Evolutionary conservation across 495 filamentous ascomycete genomes (phyloP).

Genomic region (Daldinia concentrica): DNA sequence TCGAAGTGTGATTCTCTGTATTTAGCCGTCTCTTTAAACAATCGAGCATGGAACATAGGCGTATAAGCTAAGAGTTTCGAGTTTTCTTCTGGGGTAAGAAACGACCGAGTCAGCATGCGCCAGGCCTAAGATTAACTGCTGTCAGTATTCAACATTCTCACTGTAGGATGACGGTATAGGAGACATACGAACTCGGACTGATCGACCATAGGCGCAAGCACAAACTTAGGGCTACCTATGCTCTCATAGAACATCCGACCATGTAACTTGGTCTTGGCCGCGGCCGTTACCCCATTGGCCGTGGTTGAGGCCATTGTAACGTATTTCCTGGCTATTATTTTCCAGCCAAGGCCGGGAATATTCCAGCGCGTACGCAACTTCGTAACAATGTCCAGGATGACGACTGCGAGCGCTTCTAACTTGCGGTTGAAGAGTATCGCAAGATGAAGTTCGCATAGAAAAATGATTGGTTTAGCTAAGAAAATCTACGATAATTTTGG

Average conservation of each 20-base stretch:
- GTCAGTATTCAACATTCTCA: constrained; percentile 24
- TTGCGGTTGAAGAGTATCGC: neutral
- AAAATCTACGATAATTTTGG: constrained; percentile 23
- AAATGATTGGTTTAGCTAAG: constrained; percentile 10
- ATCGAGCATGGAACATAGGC: constrained; percentile 92
- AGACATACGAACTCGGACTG: constrained; percentile 91
- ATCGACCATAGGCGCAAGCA: constrained; percentile 98
- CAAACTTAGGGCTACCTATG: constrained; percentile 86
- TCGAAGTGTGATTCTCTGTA: constrained; percentile 84
- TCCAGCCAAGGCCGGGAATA: constrained; percentile 27
- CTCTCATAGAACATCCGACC: constrained; percentile 93
- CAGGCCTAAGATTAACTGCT: constrained; percentile 70
- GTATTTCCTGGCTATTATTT: constrained; percentile 19
- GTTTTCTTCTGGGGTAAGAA: constrained; percentile 70
- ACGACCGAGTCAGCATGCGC: constrained; percentile 93
- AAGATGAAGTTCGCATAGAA: neutral
- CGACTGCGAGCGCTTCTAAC: neutral
- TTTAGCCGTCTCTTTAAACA: constrained; percentile 77
- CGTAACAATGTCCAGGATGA: constrained; percentile 28
- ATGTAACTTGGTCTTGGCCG: constrained; percentile 67
- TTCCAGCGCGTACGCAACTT: constrained; percentile 26
- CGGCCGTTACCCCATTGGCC: constrained; percentile 14
- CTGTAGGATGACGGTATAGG: neutral
- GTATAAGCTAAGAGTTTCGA: constrained; percentile 80
- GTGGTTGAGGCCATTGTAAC: constrained; percentile 30